Percentiles rank a stretch among this genome's conserved stretches.
Evolutionary conservation across 345 rosid genomes (phyloP).

Genomic region (Pelargonium nanum): DNA sequence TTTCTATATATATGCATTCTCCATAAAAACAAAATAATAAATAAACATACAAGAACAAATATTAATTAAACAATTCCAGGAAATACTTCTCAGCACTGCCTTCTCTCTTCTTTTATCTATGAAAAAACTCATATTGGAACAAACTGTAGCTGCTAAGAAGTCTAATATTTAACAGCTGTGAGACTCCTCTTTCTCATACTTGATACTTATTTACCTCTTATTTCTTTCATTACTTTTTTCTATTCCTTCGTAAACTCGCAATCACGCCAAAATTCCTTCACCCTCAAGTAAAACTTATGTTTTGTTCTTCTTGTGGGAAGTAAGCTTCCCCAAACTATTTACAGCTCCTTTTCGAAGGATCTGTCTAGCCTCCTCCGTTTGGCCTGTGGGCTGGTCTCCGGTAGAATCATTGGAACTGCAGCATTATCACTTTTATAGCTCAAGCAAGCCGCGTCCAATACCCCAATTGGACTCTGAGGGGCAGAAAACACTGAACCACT

Average conservation of each 20-base stretch:
- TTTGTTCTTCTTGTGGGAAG: background rate
- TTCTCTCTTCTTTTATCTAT: background rate
- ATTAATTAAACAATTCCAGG: background rate
- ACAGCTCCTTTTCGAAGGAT: constrained; percentile 8
- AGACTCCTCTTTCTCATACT: constrained; percentile 22
- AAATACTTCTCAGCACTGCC: background rate
- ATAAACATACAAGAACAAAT: background rate
- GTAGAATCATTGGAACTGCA: constrained; percentile 32
- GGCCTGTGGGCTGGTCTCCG: constrained; percentile 19
- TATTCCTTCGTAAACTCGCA: constrained; percentile 5
- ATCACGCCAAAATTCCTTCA: constrained; percentile 15
- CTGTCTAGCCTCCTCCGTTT: constrained; percentile 46
- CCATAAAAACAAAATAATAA: background rate
- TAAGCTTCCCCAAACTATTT: background rate
- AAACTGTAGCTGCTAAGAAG: constrained; percentile 31
- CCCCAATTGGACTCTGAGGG: constrained; percentile 64
- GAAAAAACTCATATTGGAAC: background rate
- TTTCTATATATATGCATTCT: background rate
- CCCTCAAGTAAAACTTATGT: constrained; percentile 9
- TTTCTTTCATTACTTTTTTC: constrained; percentile 19
- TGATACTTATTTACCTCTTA: constrained; percentile 13
- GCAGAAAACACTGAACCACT: constrained; percentile 20
- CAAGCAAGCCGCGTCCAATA: constrained; percentile 61
- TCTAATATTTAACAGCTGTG: constrained; percentile 49
- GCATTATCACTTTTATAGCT: constrained; percentile 50